phyloP scores from a whole-genome alignment of 345 rosid species.

The Adansonia digitata region DNA sequence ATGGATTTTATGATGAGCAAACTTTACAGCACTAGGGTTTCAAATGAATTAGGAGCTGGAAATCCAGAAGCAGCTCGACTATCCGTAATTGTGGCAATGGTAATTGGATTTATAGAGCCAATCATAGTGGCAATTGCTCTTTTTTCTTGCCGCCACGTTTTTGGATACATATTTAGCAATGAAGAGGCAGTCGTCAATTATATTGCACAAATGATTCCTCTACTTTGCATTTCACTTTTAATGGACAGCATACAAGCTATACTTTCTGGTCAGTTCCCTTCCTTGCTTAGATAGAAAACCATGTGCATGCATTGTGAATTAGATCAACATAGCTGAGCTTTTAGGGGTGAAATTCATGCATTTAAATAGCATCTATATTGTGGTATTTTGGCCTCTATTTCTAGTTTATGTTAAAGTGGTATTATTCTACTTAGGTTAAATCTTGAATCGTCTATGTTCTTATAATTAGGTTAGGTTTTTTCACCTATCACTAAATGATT shows the following conservation, averaged over 20 bases:
- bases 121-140: conserved; percentile 15
- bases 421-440: too few species aligned
- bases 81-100: conserved; percentile 17
- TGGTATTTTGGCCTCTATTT: too few species aligned
- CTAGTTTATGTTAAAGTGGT: too few species aligned
- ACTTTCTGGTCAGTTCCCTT: conserved; percentile 17
- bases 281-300: neutral
- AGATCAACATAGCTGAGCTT: neutral
- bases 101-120: conserved; percentile 28
- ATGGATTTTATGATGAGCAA: neutral
- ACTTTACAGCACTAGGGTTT: conserved; percentile 30
- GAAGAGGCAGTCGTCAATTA: conserved; percentile 38
- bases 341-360: neutral
- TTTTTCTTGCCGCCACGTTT: conserved; percentile 21
- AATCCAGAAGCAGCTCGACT: conserved; percentile 33
- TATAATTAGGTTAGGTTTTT: too few species aligned
- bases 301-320: neutral
- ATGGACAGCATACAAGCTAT: conserved; percentile 32
- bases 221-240: conserved; percentile 35
- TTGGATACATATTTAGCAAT: conserved; percentile 41
- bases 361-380: too few species aligned
- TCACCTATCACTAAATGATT: too few species aligned
- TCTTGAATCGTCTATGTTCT: too few species aligned
- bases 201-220: conserved; percentile 32
- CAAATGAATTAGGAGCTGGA: conserved; percentile 42